phyloP scores from a whole-genome alignment of 140 eudicot genomes.

The Ambrosia hybrid region DNA sequence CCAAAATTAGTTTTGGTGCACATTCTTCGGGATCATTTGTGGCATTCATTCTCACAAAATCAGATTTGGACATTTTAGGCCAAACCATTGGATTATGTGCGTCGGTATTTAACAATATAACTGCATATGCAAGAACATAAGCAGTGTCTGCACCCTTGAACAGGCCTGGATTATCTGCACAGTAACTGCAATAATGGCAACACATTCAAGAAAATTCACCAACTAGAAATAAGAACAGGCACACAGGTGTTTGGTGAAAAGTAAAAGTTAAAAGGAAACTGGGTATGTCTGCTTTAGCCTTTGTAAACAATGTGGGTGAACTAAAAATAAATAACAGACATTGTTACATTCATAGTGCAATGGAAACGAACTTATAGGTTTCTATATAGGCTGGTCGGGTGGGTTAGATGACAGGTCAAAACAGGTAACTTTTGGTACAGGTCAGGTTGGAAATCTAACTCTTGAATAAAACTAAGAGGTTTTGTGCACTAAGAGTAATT shows the following conservation, averaged over 20 bases:
- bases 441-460: not conserved
- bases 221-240: not conserved
- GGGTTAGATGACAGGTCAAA: not conserved
- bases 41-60: constrained; percentile 62
- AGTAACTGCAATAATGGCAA: constrained; percentile 49
- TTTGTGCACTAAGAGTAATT: constrained; percentile 1
- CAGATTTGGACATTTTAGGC: constrained; percentile 46
- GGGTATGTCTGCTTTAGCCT: too few species aligned
- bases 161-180: constrained; percentile 50
- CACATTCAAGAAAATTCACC: not conserved
- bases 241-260: not conserved
- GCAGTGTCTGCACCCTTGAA: constrained; percentile 55
- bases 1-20: constrained; percentile 65
- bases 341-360: not conserved
- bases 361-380: not conserved
- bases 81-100: constrained; percentile 58
- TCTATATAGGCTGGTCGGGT: not conserved
- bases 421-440: not conserved
- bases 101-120: constrained; percentile 54
- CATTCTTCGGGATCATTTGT: constrained; percentile 75
- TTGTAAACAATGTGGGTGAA: too few species aligned
- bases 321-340: not conserved
- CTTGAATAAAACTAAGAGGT: not conserved
- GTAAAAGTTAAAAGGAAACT: too few species aligned
- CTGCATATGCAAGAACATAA: constrained; percentile 56